Base-by-base conservation (phyloP, 2,329 filamentous ascomycete species). In the Remersonia thermophila region DNA sequence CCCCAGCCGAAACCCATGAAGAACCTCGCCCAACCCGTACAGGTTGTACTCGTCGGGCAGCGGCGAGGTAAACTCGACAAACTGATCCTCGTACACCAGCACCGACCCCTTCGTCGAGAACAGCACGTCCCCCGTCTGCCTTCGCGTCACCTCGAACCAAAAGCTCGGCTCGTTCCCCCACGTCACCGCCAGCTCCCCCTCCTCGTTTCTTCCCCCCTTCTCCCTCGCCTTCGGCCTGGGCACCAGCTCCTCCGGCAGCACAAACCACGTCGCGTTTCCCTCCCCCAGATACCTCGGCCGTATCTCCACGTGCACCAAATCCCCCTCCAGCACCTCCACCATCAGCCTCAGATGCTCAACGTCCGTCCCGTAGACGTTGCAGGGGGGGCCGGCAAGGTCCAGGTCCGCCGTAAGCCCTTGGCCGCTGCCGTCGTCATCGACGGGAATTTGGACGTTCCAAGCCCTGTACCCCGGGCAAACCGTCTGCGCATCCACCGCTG, bases 361-460 rank as follows among this genome's bases (percentile, higher is more conserved):
- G 51, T 93, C 85, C 7, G 68, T 79, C 0, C 85, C 84, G 45
- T 89, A 93, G 15, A 75, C 71, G 55, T 89, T 81, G 62, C 84
- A 91, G 5, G 78, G 65, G 8, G 63, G 50, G 0, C 83, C 83
- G 7, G 80, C 80, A 9, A 93, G 67, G 3, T 59, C 67, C 32
- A 93, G 63, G 44, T 80, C 69, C 2, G 83, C 85, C 1, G 72
- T 81, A 36, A 91, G 59, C 7, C 73, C 73, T 33, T 60, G 62
- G 26, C 55, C 51, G 0, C 61, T 70, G 5, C 9, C 20, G 34
- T 64, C 56, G 35, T 62, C n/a, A n/a, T 23, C 20, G 9, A 9
- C 20, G 5, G 5, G 5, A 23, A n/a, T n/a, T n/a, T n/a, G 54
- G 11, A 83, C 63, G 51, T 80, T 73, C 13, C 66, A 69, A 2